Evolutionary conservation across 495 filamentous ascomycete genomes (phyloP), one percentile per base, ranked within the genome.

Genomic region (Neurospora sp.): DNA sequence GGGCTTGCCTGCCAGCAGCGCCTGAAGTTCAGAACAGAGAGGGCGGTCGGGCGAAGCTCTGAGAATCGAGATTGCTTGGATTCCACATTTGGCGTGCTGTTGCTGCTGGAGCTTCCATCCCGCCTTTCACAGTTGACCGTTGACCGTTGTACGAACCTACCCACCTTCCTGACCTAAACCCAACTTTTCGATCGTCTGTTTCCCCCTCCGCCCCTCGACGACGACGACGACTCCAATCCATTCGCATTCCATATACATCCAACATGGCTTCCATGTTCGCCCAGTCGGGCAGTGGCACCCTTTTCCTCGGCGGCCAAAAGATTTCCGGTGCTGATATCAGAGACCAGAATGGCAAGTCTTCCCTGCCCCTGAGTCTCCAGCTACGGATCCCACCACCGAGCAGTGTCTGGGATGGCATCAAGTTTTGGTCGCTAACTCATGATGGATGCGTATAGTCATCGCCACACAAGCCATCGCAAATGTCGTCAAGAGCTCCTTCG

Each of bases 401-500:
- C 27, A 37, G 11, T n/a, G 41, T 42, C 75, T 72, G 70, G 35
- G 16, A 38, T n/a, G 16, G 46, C 9, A 70, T 69, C 70, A 71
- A 42, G 41, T 18, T 27, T 35, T 49, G 69, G 82, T 84, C 40
- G 83, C 78, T 77, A 74, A 75, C 70, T 71, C 44, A 73, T 54
- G 72, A 66, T 66, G 54, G 27, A 18, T 27, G 3, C 23, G 54
- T 35, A 18, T 78, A 97, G 96, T 99, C 42, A 90, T 94, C 74
- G 96, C 96, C 71, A 98, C 96, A 60, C 93, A 97, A 83, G 94
- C 95, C 66, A 98, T 99, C 81, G 92, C 96, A 82, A 98, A 98
- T 91, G 93, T 98, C 71, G 94, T 99, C 81, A 98, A 97, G 85
- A 97, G 92, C 84, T 99, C 96, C 16, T 99, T 98, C 82, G 96